Evolutionary conservation across 1,284 basidiomycete genomes (phyloP).

Genomic region (Psilocybe mexicana): DNA sequence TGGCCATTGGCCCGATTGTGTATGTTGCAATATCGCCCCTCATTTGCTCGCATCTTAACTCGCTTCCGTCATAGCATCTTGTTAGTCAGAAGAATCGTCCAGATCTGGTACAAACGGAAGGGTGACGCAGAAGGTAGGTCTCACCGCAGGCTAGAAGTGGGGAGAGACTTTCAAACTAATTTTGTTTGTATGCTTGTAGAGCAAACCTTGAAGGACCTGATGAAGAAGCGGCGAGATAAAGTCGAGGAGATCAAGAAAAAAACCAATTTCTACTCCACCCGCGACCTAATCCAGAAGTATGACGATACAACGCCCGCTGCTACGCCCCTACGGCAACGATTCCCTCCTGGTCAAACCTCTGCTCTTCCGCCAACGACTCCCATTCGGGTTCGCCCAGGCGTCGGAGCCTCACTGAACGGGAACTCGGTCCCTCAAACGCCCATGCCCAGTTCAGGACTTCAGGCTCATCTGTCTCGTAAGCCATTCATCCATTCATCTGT

Average conservation of each 20-base stretch:
- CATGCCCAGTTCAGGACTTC: conserved; percentile 23
- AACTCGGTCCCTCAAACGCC: conserved; percentile 24
- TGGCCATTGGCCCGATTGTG: conserved; percentile 79
- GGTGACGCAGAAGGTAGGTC: conserved; percentile 82
- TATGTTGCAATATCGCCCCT: conserved; percentile 33
- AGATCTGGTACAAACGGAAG: conserved; percentile 85
- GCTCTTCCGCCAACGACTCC: conserved; percentile 27
- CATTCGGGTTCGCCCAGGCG: conserved; percentile 23
- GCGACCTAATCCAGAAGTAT: conserved; percentile 89
- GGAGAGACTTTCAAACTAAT: not conserved
- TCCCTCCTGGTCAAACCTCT: conserved; percentile 21
- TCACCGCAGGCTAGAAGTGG: not conserved
- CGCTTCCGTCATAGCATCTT: conserved; percentile 60
- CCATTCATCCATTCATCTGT: not conserved
- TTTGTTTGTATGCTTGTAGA: conserved; percentile 47
- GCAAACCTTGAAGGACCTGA: conserved; percentile 72
- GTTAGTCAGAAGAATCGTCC: conserved; percentile 80
- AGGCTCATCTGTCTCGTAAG: conserved; percentile 28
- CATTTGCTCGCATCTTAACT: conserved; percentile 11
- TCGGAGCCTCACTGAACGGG: conserved; percentile 18
- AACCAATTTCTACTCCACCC: conserved; percentile 93
- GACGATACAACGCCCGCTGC: conserved; percentile 57
- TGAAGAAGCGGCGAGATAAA: conserved; percentile 82
- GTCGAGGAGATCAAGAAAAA: conserved; percentile 98
- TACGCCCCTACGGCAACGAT: conserved; percentile 36